These are phyloP conservation scores for Acanthamoeba sp. DNA, from an alignment of 208 protist genomes.

Conservation along the genomic window DNA sequence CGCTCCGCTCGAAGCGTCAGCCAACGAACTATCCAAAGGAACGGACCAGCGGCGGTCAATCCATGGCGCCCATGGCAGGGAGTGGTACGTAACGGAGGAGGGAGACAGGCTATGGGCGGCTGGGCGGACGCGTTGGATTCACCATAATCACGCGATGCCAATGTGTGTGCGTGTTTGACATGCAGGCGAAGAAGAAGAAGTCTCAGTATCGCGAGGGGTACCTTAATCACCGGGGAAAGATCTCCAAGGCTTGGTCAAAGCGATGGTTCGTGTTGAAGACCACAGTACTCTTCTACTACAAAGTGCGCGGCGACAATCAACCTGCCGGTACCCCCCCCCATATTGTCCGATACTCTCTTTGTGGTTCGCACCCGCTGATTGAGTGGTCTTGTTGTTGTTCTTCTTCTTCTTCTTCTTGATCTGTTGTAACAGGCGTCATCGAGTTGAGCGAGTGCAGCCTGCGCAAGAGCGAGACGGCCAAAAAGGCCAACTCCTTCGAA, in stretches of 20 bases:
- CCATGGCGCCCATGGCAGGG: conserved; percentile 58
- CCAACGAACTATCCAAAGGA: not conserved
- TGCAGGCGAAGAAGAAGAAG: conserved; percentile 65
- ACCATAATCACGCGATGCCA: not conserved
- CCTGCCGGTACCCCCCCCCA: not conserved
- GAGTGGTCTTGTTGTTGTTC: no score
- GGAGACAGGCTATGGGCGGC: no score
- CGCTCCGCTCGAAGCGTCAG: not conserved
- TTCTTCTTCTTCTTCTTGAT: not conserved
- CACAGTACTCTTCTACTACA: conserved; percentile 45
- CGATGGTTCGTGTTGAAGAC: conserved; percentile 72
- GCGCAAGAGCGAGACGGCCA: conserved; percentile 39
- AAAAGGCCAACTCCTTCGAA: conserved; percentile 66
- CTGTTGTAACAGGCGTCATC: conserved; percentile 19
- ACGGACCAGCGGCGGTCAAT: not conserved
- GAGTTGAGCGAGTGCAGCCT: conserved; percentile 45
- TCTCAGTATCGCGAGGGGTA: conserved; percentile 64
- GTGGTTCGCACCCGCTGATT: no score
- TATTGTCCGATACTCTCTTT: no score
- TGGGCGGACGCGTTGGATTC: not conserved
- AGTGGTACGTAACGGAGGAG: not conserved
- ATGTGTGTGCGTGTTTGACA: not conserved
- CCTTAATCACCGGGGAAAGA: conserved; percentile 54
- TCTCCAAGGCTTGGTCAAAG: conserved; percentile 68
- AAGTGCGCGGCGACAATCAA: conserved; percentile 55